Conservation (phyloP, 2,329 filamentous ascomycete genomes). For the Lachnellula willkommii region DNA sequence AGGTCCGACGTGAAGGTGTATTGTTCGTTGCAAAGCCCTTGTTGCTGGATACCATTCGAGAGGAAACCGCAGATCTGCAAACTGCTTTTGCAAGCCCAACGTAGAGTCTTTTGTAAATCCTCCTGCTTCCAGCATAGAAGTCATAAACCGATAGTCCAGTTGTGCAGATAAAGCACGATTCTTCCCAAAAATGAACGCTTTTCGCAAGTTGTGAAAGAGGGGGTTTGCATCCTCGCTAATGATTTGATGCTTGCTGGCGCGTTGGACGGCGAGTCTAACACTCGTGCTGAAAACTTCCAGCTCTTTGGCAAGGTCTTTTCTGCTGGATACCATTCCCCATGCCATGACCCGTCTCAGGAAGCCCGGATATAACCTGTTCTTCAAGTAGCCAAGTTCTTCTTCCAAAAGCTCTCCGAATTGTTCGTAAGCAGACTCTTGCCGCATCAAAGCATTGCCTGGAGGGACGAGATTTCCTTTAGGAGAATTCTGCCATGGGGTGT, state of each 20-base stretch:
- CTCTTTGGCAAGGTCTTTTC: constrained; percentile 11
- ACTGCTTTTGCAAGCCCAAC: constrained; percentile 44
- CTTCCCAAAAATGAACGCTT: constrained; percentile 53
- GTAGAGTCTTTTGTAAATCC: constrained; percentile 46
- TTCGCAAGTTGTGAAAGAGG: constrained; percentile 40
- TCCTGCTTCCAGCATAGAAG: constrained; percentile 51
- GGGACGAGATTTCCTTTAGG: neutral
- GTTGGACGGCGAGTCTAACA: constrained; percentile 9
- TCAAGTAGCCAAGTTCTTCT: neutral
- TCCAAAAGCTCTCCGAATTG: constrained; percentile 2
- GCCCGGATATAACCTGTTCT: neutral
- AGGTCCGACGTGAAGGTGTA: constrained; percentile 91
- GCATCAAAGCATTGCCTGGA: neutral
- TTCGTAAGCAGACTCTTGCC: constrained; percentile 2
- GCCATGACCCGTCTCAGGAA: neutral
- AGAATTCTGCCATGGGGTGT: neutral
- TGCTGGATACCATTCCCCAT: constrained; percentile 16
- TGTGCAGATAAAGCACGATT: constrained; percentile 47
- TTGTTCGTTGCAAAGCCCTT: constrained; percentile 69
- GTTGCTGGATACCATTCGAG: constrained; percentile 90
- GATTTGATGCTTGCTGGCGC: constrained; percentile 10
- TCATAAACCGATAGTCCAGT: constrained; percentile 61
- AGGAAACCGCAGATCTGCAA: constrained; percentile 83
- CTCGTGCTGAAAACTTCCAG: constrained; percentile 9
- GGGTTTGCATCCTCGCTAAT: constrained; percentile 16